Evolutionary conservation across 2,329 filamentous ascomycete species (phyloP).

Genomic region (Aspergillus neotritici): DNA sequence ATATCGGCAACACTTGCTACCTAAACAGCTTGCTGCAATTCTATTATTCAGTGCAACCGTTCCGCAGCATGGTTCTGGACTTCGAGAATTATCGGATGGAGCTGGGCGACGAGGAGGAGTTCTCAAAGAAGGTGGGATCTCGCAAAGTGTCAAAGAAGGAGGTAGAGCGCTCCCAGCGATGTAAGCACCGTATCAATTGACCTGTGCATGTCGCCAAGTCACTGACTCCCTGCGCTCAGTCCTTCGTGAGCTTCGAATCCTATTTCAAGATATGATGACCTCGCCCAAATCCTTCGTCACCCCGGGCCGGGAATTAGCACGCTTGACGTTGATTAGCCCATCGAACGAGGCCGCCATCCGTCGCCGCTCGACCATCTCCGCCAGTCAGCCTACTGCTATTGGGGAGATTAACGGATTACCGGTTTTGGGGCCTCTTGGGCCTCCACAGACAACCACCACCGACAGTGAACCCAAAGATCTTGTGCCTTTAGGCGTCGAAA

Average conservation of each 20-base stretch:
- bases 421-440: conserved; percentile 43
- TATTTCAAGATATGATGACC: conserved; percentile 67
- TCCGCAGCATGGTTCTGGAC: conserved; percentile 73
- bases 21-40: conserved; percentile 95
- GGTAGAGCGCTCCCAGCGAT: conserved; percentile 61
- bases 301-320: conserved; percentile 71
- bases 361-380: conserved; percentile 41
- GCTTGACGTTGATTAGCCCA: conserved; percentile 65
- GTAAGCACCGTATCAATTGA: conserved; percentile 48
- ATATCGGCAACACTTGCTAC: conserved; percentile 97
- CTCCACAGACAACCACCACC: conserved; percentile 22
- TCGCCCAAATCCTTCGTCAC: conserved; percentile 58
- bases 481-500: conserved; percentile 12
- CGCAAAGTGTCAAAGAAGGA: conserved; percentile 57
- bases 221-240: conserved; percentile 46
- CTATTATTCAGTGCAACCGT: conserved; percentile 78
- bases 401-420: conserved; percentile 43
- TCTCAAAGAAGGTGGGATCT: conserved; percentile 68
- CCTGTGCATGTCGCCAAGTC: not conserved
- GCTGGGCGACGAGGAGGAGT: conserved; percentile 57
- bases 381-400: conserved; percentile 23
- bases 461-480: conserved; percentile 16
- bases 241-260: conserved; percentile 61
- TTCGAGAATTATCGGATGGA: conserved; percentile 67
- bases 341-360: conserved; percentile 50